Conservation (phyloP, 2,329 filamentous ascomycete species). For the Aspergillus sp. region DNA sequence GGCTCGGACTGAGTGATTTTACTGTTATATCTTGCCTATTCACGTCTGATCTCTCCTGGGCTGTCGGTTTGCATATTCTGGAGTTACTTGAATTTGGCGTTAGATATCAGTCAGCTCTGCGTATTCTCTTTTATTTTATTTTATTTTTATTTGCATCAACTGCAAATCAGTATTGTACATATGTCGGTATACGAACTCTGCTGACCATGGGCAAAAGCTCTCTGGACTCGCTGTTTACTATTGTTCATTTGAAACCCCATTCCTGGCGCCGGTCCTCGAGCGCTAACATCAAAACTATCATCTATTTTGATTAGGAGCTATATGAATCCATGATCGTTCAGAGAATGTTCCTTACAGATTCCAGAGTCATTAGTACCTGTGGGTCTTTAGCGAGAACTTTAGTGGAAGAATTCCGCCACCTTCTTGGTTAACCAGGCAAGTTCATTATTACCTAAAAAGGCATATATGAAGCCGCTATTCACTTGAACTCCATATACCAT, state of each 20-base stretch:
- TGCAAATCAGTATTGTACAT: neutral
- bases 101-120: too few relatives aligned
- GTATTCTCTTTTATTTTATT: neutral
- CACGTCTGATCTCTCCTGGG: neutral
- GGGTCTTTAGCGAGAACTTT: too few relatives aligned
- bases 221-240: neutral
- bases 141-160: neutral
- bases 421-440: too few relatives aligned
- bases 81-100: neutral
- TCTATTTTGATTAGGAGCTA: neutral
- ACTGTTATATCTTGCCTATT: neutral
- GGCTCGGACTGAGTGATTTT: constrained; percentile 18
- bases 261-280: neutral
- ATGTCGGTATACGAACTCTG: neutral
- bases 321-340: neutral
- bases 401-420: too few relatives aligned
- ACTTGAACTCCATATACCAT: too few relatives aligned
- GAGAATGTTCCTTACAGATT: neutral
- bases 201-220: neutral
- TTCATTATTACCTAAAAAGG: too few relatives aligned
- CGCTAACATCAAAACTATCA: neutral
- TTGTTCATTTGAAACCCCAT: neutral
- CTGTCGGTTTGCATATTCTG: neutral
- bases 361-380: too few relatives aligned
- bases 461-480: too few relatives aligned